phyloP scores from a whole-genome alignment of 2,329 filamentous ascomycete genomes.

The Aureobasidium sp. region DNA sequence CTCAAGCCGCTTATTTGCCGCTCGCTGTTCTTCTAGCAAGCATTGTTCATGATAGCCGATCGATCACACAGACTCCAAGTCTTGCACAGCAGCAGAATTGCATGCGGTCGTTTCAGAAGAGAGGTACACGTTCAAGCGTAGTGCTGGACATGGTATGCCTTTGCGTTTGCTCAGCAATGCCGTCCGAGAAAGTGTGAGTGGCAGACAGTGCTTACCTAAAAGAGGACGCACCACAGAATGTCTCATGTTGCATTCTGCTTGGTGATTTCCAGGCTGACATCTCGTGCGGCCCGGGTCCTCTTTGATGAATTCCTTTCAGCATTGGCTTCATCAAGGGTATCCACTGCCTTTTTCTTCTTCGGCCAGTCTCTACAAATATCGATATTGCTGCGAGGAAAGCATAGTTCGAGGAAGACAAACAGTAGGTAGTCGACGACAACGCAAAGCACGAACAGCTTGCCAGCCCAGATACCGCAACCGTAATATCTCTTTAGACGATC shows the following conservation, averaged over 20 bases:
- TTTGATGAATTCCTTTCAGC: background rate
- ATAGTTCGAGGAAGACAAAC: conserved; percentile 79
- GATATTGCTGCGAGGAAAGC: conserved; percentile 74
- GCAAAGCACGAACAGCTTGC: conserved; percentile 92
- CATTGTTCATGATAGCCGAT: too few species aligned
- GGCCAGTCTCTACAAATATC: conserved; percentile 91
- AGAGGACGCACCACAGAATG: background rate
- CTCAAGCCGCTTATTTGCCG: background rate
- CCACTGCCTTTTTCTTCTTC: conserved; percentile 48
- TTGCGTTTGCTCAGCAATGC: background rate
- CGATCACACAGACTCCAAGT: too few species aligned
- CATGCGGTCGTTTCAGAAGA: background rate
- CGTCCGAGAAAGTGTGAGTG: background rate
- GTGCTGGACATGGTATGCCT: background rate
- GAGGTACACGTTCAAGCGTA: background rate
- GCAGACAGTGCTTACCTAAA: background rate
- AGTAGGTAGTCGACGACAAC: conserved; percentile 90
- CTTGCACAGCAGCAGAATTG: too few species aligned
- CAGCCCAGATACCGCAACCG: conserved; percentile 95
- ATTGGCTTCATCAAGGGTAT: background rate
- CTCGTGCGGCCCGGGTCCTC: background rate
- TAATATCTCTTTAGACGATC: conserved; percentile 95
- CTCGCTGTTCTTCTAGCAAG: background rate
- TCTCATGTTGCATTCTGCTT: background rate
- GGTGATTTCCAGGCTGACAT: background rate